Conservation (phyloP, 176 grass and related monocot genomes). For the Leersia perrieri region DNA sequence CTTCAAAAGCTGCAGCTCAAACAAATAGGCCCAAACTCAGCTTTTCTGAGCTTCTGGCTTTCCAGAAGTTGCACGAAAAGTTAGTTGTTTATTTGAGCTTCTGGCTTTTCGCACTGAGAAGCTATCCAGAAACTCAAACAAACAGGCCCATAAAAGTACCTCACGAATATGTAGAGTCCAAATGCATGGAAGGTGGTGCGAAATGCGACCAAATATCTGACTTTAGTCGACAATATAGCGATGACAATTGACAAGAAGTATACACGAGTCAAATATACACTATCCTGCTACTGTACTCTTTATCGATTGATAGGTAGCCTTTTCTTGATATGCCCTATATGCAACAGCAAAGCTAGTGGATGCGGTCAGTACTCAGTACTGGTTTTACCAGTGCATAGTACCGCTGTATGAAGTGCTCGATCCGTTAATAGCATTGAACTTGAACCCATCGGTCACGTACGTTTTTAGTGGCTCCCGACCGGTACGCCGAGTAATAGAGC, state of each 20-base stretch:
- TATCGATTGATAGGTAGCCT: neutral
- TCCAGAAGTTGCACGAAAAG: no score
- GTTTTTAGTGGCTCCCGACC: neutral
- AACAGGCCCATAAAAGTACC: no score
- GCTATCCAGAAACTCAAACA: no score
- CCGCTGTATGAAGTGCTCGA: neutral
- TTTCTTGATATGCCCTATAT: slow-evolving; percentile 35
- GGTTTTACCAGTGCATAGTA: slow-evolving; percentile 24
- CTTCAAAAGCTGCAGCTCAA: no score
- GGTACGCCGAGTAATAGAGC: neutral
- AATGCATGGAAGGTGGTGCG: neutral
- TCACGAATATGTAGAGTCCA: neutral
- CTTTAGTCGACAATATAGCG: neutral
- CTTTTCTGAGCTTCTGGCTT: no score
- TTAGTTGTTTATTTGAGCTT: no score
- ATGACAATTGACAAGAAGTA: neutral
- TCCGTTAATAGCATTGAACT: neutral
- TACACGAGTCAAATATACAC: neutral
- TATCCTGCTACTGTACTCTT: neutral
- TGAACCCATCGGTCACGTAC: neutral
- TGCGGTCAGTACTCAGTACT: neutral
- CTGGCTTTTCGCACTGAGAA: no score
- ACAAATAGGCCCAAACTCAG: no score
- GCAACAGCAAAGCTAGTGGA: slow-evolving; percentile 11
- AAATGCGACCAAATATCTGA: neutral